Evolutionary conservation across 495 filamentous ascomycete species (phyloP).

Genomic region (Daldinia loculata): DNA sequence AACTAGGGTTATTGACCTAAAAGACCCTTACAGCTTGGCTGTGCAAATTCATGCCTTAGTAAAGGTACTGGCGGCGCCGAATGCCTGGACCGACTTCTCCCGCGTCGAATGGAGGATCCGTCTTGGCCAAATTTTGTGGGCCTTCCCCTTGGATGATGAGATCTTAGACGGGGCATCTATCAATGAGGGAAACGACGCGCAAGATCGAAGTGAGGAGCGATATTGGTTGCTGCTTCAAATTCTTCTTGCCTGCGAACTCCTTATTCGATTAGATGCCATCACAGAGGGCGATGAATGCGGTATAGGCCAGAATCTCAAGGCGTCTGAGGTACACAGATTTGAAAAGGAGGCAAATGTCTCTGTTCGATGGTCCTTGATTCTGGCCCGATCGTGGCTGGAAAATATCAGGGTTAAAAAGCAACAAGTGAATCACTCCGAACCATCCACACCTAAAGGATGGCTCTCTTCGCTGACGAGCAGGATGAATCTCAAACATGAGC

Average conservation of each 20-base stretch:
- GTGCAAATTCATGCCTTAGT: conserved; percentile 68
- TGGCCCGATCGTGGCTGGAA: conserved; percentile 78
- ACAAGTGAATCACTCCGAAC: conserved; percentile 43
- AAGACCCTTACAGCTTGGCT: conserved; percentile 66
- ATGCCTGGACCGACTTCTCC: conserved; percentile 81
- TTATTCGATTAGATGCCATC: conserved; percentile 77
- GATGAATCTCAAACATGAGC: conserved; percentile 54
- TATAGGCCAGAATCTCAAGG: conserved; percentile 56
- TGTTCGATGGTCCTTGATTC: conserved; percentile 81
- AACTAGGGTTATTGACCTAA: conserved; percentile 63
- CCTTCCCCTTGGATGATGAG: conserved; percentile 62
- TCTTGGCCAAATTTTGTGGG: conserved; percentile 85
- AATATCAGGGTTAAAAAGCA: conserved; percentile 66
- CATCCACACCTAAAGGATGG: conserved; percentile 57
- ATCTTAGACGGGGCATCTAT: conserved; percentile 56
- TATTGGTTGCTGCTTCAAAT: conserved; percentile 86
- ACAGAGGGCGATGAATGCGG: conserved; percentile 65
- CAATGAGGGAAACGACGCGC: conserved; percentile 50
- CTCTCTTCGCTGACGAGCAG: conserved; percentile 62
- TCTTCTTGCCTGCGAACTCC: conserved; percentile 77
- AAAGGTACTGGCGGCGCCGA: conserved; percentile 61
- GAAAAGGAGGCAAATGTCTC: conserved; percentile 70
- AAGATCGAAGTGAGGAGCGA: conserved; percentile 61
- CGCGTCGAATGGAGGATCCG: conserved; percentile 81
- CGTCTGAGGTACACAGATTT: conserved; percentile 69